Evolutionary conservation across 352 stramenopile species (phyloP).

Genomic region (Globisporangium cederbergense): DNA sequence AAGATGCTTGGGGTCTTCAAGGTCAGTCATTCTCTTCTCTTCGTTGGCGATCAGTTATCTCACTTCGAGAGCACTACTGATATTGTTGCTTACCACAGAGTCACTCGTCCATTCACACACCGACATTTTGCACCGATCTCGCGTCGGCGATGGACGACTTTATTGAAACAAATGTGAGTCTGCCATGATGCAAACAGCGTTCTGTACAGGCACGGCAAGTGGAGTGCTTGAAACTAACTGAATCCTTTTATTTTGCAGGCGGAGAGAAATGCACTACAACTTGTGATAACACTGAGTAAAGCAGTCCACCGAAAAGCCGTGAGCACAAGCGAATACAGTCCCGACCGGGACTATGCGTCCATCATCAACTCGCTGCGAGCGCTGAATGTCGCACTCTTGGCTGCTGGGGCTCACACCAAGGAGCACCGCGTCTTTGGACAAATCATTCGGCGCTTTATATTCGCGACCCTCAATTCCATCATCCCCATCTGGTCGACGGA

Average conservation of each 20-base stretch:
- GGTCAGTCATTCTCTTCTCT: conserved; percentile 24
- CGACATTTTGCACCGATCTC: conserved; percentile 58
- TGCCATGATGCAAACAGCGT: neutral
- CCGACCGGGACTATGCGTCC: conserved; percentile 49
- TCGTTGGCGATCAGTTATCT: neutral
- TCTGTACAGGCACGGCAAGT: too few relatives aligned
- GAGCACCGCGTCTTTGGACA: conserved; percentile 70
- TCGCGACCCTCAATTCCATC: conserved; percentile 65
- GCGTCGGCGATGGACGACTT: conserved; percentile 33
- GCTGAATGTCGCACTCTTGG: conserved; percentile 69
- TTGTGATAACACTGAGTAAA: conserved; percentile 74
- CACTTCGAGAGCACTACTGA: neutral
- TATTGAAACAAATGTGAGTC: conserved; percentile 28
- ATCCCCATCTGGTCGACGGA: conserved; percentile 51
- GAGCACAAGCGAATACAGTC: conserved; percentile 24
- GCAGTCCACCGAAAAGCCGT: conserved; percentile 56
- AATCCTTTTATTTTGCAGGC: conserved; percentile 25
- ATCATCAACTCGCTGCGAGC: conserved; percentile 68
- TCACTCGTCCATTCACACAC: conserved; percentile 70
- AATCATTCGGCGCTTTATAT: conserved; percentile 72
- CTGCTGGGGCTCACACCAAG: conserved; percentile 36
- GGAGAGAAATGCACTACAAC: conserved; percentile 67
- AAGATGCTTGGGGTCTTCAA: conserved; percentile 72
- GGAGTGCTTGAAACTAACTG: neutral
- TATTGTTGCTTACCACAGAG: conserved; percentile 30